A percentile compares a stretch with the other conserved stretches of the same genome.
Evolutionary conservation across 305 asterid species (phyloP).

Genomic region (Plantago rigida): DNA sequence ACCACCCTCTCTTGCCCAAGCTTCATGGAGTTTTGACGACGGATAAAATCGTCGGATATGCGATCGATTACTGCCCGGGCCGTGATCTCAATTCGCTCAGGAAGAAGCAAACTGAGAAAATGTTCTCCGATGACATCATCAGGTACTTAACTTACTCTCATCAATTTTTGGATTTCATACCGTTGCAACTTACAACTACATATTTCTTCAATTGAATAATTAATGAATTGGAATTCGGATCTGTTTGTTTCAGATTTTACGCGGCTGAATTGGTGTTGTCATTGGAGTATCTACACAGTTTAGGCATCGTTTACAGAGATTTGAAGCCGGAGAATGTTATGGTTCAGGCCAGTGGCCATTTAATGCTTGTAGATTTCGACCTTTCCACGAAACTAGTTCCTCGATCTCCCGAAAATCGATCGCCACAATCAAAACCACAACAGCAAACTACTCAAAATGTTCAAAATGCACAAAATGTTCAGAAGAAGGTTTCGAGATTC

Average conservation of each 20-base stretch:
- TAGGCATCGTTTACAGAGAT: slow-evolving; percentile 83
- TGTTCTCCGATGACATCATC: slow-evolving; percentile 78
- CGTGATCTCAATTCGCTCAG: slow-evolving; percentile 64
- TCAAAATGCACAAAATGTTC: slow-evolving; percentile 7
- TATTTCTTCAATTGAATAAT: not conserved
- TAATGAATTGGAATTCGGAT: not conserved
- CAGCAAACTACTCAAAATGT: slow-evolving; percentile 9
- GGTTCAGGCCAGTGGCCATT: slow-evolving; percentile 77
- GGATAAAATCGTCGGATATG: slow-evolving; percentile 68
- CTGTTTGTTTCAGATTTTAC: slow-evolving; percentile 49
- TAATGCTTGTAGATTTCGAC: slow-evolving; percentile 87
- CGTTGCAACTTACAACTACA: too few species aligned
- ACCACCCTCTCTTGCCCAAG: slow-evolving; percentile 71
- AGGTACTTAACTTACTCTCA: slow-evolving; percentile 33
- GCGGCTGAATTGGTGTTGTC: slow-evolving; percentile 81
- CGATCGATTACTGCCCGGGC: slow-evolving; percentile 87
- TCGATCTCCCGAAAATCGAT: slow-evolving; percentile 37
- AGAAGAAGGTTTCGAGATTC: slow-evolving; percentile 33
- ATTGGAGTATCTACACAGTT: slow-evolving; percentile 67
- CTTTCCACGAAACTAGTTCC: slow-evolving; percentile 61
- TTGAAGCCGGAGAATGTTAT: slow-evolving; percentile 87
- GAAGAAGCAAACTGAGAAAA: slow-evolving; percentile 64
- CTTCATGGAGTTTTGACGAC: slow-evolving; percentile 65
- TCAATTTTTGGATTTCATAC: not conserved
- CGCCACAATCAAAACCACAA: slow-evolving; percentile 21